Percentiles rank a stretch among this genome's conserved stretches.
These are phyloP conservation scores for Parasitella parasitica DNA, from an alignment of 371 early-diverging fungal genomes.

Conservation along the genomic window DNA sequence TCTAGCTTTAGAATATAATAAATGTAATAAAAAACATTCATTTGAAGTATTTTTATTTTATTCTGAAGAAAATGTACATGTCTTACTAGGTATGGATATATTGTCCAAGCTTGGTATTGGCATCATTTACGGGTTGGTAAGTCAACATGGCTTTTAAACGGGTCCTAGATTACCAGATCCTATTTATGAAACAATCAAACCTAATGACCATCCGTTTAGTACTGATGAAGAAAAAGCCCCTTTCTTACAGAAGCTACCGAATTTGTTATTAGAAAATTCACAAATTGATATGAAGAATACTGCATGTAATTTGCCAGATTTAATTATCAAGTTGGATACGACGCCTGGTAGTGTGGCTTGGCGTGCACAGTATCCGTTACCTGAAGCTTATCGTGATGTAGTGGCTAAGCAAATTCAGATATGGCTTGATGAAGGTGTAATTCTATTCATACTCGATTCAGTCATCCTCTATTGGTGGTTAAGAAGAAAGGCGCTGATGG, in stretches of 20 bases:
- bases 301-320: conserved; percentile 8
- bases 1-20: conserved; percentile 3
- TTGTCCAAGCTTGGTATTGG: background rate
- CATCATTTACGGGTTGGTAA: background rate
- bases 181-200: background rate
- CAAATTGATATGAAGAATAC: background rate
- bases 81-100: conserved; percentile 5
- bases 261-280: background rate
- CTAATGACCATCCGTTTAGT: background rate
- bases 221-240: background rate
- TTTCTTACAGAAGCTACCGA: background rate
- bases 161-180: background rate
- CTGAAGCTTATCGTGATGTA: background rate
- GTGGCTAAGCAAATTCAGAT: background rate
- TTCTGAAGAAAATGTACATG: background rate
- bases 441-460: conserved; percentile 5
- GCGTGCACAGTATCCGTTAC: background rate
- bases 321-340: background rate
- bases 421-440: conserved; percentile 4
- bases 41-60: conserved; percentile 10
- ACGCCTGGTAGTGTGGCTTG: background rate
- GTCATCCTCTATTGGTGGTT: background rate
- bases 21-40: background rate
- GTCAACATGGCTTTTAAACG: background rate
- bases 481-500: background rate